Evolutionary conservation across 2,329 filamentous ascomycete species (phyloP), one percentile per base, ranked within the genome.

Genomic region (Eutypella sp.): DNA sequence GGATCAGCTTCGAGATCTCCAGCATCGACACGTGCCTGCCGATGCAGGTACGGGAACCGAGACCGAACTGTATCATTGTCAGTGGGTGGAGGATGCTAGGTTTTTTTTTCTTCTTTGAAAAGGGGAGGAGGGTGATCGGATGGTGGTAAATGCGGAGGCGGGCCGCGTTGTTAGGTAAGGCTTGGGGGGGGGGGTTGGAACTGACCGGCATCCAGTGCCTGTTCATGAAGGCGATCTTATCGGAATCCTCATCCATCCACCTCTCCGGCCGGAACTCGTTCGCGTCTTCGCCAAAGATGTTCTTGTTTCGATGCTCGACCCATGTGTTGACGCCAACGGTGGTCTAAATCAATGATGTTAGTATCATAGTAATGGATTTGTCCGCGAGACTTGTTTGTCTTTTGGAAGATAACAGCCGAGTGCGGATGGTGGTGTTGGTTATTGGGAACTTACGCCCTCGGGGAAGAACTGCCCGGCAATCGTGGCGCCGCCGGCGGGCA

Each of bases 1-100:
- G 70, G 3, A 73, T 59, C 13, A 72, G 43, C 50, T 72, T 73
- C 4, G 57, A 59, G 44, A 74, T 67, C 52, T 74, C 71, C 42
- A 74, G 50, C 11, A 68, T 55, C 2, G 69, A 67, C 20, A 74
- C 64, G 44, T 75, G 67, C 40, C 67, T 66, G 0, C 72, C 72
- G 5, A 74, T 51, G 45, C 72, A 74, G 0, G 65, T 70, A 11
- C 71, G 55, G 1, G 66, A 64, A 1, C 70, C 70, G 33, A 67
- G 54, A 0, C 70, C 69, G 48, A 72, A 73, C 53, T 68, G 16
- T 18, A n/a, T n/a, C n/a, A n/a, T n/a, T n/a, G n/a, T n/a, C 18
- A 34, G 19, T 19, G 25, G 13, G 25, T 8, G 13, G 25, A 29
- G 13, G 13, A 29, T 13, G 7, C 13, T 29, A 29, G 7, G 13